Evolutionary conservation across 306 rosid species (phyloP).

Genomic region (Rosa rugosa): DNA sequence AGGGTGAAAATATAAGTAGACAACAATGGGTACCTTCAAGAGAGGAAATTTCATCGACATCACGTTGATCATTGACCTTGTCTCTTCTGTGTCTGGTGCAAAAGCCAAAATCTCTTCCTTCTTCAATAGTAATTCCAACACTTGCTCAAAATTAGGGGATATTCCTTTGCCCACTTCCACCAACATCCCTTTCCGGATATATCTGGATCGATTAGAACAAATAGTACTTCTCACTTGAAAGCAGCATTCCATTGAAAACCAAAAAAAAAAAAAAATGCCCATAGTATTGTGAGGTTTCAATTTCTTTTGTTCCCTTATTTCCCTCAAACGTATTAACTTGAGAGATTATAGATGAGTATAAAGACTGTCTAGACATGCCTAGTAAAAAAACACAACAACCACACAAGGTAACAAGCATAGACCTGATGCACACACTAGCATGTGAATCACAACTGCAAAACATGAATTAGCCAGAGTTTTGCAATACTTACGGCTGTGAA

Average conservation of each 20-base stretch:
- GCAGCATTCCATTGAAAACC: neutral
- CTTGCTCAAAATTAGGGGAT: constrained; percentile 76
- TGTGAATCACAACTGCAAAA: neutral
- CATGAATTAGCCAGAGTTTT: neutral
- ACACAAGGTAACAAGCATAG: neutral
- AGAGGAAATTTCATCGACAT: constrained; percentile 74
- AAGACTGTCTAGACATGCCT: neutral
- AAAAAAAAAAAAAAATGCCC: neutral
- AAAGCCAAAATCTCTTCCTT: constrained; percentile 80
- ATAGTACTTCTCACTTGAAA: constrained; percentile 20
- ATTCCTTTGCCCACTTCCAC: constrained; percentile 89
- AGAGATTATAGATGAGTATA: neutral
- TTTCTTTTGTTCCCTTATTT: neutral
- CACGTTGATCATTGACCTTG: constrained; percentile 68
- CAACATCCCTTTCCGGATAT: constrained; percentile 64
- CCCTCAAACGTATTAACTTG: neutral
- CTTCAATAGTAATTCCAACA: constrained; percentile 55
- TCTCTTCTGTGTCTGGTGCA: constrained; percentile 71
- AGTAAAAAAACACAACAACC: neutral
- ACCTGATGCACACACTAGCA: neutral
- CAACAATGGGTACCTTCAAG: constrained; percentile 51
- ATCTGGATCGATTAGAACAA: constrained; percentile 51
- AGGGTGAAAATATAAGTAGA: neutral
- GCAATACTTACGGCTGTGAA: constrained; percentile 67
- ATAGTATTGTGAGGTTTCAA: neutral